Percentiles rank a stretch among this genome's conserved stretches.
phyloP scores from a whole-genome alignment of 1,284 basidiomycete genomes.

The Irpex sp. region DNA sequence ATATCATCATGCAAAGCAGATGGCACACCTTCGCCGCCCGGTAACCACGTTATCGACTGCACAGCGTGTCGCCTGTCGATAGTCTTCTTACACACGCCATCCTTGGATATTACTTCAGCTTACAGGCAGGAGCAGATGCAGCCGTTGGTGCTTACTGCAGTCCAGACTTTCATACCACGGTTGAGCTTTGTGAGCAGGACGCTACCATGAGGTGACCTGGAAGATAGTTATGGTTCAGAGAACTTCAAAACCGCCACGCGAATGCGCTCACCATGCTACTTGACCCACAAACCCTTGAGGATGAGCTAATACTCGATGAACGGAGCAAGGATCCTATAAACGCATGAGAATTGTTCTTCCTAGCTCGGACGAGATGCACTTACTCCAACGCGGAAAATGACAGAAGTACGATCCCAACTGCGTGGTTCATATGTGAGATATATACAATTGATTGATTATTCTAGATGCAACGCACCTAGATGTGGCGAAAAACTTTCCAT shows the following conservation, averaged over 20 bases:
- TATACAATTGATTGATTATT: not conserved
- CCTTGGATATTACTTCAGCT: conserved; percentile 35
- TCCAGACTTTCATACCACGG: conserved; percentile 76
- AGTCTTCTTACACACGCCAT: conserved; percentile 68
- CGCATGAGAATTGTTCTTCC: conserved; percentile 6
- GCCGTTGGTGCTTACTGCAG: conserved; percentile 42
- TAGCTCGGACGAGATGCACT: conserved; percentile 17
- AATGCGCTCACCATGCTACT: conserved; percentile 62
- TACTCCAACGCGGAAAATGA: conserved; percentile 70
- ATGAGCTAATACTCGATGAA: conserved; percentile 67
- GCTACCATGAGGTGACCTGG: conserved; percentile 65
- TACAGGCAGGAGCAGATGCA: not conserved
- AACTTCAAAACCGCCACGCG: not conserved
- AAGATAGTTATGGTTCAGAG: not conserved
- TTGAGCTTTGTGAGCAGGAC: conserved; percentile 63
- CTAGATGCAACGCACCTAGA: conserved; percentile 45
- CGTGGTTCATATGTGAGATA: not conserved
- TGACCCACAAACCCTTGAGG: conserved; percentile 74
- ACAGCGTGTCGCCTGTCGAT: conserved; percentile 61
- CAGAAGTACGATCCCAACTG: conserved; percentile 76
- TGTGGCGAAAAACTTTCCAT: conserved; percentile 67
- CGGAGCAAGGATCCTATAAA: conserved; percentile 49
- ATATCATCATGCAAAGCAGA: not conserved
- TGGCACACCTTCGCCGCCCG: conserved; percentile 54
- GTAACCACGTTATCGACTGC: conserved; percentile 72